Evolutionary conservation across 176 grass and related monocot species (phyloP), one percentile per base, ranked within the genome.

Genomic region (Miscanthus lutarioriparius): DNA sequence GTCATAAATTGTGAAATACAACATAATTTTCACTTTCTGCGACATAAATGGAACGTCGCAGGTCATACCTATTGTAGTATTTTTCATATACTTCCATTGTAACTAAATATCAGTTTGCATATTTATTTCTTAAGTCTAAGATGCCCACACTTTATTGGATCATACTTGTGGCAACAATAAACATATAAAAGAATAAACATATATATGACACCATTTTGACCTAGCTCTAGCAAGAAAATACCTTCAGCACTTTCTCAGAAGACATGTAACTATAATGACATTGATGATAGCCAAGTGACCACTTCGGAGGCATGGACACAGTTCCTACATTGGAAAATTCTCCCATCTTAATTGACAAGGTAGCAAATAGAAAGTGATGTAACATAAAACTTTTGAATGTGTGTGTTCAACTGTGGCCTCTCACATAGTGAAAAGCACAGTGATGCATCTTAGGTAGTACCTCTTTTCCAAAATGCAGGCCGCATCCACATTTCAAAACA

Each of bases 241-340:
- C 94, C 94, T 97, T 84, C 19, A 87, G 82, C 68, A 97, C 94
- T 92, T 84, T 87, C 65, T 90, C 94, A 66, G 86, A 91, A 82
- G 90, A 85, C 80, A 88, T 85, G 80, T 97, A 97, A 85, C 94
- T 97, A 83, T 83, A 97, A 48, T 92, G 88, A 80, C 94, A 97
- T 88, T 97, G 94, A 86, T 97, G 94, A 77, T 97, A 97, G 14
- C 94, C 94, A 84, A 97, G 83, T 56, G 87, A 90, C 94, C 94
- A 97, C 79, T 94, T 97, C 66, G 94, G 94, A 67, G 92, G 94
- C 94, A 97, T 97, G 85, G 87, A 87, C 49, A 97, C 44, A 64
- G 92, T 97, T 74, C 94, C 94, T 97, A 75, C 23, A 91, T 72
- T 62, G 51, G 8, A 86, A 28, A 26, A 26, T 28, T 82, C 26